Evolutionary conservation across 257 asterid genomes (phyloP).

Genomic region (Echites panduratus): DNA sequence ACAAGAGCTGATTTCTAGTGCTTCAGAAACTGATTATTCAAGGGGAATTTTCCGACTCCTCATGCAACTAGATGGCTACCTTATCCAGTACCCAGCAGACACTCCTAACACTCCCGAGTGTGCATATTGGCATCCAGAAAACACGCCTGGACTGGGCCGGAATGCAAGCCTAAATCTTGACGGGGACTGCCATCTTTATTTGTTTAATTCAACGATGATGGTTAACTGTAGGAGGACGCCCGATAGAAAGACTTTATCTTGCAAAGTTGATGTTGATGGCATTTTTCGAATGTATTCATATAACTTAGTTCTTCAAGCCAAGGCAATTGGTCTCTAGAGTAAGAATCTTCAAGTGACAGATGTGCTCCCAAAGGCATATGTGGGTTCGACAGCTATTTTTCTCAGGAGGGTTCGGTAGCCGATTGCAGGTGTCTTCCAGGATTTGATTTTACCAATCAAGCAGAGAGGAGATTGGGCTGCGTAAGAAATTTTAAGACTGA

Average conservation of each 20-base stretch:
- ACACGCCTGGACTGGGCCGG: not conserved
- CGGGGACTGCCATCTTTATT: slow-evolving; percentile 35
- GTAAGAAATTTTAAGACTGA: slow-evolving; percentile 11
- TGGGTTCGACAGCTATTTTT: slow-evolving; percentile 44
- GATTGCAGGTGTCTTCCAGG: slow-evolving; percentile 44
- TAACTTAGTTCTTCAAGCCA: slow-evolving; percentile 5
- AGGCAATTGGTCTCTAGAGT: slow-evolving; percentile 20
- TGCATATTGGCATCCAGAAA: slow-evolving; percentile 27
- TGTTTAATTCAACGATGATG: slow-evolving; percentile 23
- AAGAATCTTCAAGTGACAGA: slow-evolving; percentile 15
- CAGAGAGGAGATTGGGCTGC: slow-evolving; percentile 36
- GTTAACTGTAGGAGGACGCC: slow-evolving; percentile 15
- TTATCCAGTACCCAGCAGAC: slow-evolving; percentile 38
- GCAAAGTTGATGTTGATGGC: slow-evolving; percentile 42
- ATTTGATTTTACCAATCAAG: slow-evolving; percentile 21
- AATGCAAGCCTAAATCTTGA: slow-evolving; percentile 33
- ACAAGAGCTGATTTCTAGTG: slow-evolving; percentile 31
- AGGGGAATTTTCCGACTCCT: slow-evolving; percentile 29
- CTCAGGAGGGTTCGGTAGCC: slow-evolving; percentile 1
- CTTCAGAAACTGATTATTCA: slow-evolving; percentile 24
- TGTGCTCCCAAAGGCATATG: slow-evolving; percentile 47
- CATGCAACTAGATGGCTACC: slow-evolving; percentile 50
- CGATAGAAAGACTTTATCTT: slow-evolving; percentile 19
- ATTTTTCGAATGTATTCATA: slow-evolving; percentile 36
- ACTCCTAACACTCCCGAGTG: not conserved